These are phyloP conservation scores for Immersiporthe knoxdaviesiana DNA, from an alignment of 2,329 filamentous ascomycete genomes.

Conservation along the genomic window DNA sequence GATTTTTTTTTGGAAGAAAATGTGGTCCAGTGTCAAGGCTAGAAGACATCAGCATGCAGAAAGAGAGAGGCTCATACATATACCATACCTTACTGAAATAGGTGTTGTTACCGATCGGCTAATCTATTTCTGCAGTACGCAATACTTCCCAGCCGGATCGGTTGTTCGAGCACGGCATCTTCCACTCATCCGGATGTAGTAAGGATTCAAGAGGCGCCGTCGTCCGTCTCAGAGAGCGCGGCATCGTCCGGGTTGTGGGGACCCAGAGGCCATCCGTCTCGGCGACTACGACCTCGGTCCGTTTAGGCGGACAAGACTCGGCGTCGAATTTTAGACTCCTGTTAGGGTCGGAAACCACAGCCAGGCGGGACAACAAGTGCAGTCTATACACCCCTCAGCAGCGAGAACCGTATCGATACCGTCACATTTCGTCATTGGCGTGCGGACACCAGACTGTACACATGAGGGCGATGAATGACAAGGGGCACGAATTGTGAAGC, in stretches of 20 bases:
- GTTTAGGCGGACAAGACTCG: neutral
- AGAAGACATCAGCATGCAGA: neutral
- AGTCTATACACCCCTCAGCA: neutral
- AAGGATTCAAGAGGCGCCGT: neutral
- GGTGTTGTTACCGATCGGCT: neutral
- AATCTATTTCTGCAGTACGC: neutral
- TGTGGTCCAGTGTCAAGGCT: neutral
- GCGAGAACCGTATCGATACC: neutral
- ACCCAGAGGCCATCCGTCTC: neutral
- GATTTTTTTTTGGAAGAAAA: neutral
- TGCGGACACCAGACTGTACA: neutral
- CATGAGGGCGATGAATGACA: neutral
- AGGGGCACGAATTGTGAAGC: neutral
- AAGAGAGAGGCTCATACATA: neutral
- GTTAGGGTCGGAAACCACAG: neutral
- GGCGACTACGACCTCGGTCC: neutral
- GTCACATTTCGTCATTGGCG: neutral
- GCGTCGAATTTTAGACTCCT: neutral
- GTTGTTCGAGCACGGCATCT: neutral
- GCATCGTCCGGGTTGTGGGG: neutral
- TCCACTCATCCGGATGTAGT: neutral
- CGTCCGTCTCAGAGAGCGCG: neutral
- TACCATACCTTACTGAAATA: neutral
- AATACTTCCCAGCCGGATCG: neutral
- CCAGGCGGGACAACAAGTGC: neutral